These are phyloP conservation scores for Raffaelea arxii DNA, from an alignment of 2,329 filamentous ascomycete species.

Conservation along the genomic window DNA sequence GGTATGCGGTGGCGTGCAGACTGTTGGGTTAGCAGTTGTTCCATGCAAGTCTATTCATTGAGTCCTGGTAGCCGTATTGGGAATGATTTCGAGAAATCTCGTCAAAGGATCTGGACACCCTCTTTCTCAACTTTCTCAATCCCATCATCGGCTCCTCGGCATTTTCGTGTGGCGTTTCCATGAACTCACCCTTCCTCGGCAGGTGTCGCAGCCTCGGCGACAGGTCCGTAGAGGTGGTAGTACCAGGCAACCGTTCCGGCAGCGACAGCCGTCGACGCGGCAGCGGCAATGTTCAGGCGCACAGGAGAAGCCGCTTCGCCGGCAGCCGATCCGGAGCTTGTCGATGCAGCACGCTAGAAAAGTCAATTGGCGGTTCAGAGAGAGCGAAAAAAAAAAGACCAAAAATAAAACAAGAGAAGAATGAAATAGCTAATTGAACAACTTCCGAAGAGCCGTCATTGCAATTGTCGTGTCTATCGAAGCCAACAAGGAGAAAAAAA, in stretches of 20 bases:
- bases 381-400: background rate
- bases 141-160: background rate
- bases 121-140: no score
- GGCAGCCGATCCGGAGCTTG: slow-evolving; percentile 56
- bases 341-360: slow-evolving; percentile 55
- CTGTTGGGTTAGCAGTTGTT: slow-evolving; percentile 36
- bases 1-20: slow-evolving; percentile 84
- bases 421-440: no score
- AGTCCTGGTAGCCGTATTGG: no score
- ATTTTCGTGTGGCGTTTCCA: background rate
- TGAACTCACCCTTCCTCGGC: slow-evolving; percentile 92
- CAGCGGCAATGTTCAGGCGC: slow-evolving; percentile 77
- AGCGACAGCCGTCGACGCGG: slow-evolving; percentile 77
- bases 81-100: no score
- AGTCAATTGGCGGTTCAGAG: slow-evolving; percentile 8
- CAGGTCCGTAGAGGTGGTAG: slow-evolving; percentile 88
- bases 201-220: slow-evolving; percentile 80
- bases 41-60: no score
- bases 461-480: no score
- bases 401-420: background rate
- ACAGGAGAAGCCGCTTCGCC: slow-evolving; percentile 52
- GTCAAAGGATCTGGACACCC: no score
- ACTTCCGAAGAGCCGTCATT: no score
- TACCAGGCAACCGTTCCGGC: slow-evolving; percentile 92
- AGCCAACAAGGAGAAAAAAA: background rate